Conservation (phyloP, 1,284 basidiomycete species). For the Leccinum holopus region DNA sequence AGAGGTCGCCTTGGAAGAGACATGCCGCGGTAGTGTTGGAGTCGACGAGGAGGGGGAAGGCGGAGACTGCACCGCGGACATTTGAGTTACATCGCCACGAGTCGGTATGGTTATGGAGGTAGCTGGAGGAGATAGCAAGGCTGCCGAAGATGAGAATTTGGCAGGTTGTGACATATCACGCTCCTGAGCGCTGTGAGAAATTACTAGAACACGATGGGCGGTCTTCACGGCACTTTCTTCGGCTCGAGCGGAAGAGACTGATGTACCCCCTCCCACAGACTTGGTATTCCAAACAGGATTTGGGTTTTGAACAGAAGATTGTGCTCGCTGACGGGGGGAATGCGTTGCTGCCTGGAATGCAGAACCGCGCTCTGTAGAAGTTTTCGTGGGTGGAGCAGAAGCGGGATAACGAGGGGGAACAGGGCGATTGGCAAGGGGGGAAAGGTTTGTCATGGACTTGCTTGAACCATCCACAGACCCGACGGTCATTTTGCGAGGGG, state of each 20-base stretch:
- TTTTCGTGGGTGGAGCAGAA: conserved; percentile 36
- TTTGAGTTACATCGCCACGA: conserved; percentile 5
- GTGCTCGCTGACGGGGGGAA: conserved; percentile 28
- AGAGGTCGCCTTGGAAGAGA: conserved; percentile 19
- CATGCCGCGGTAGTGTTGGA: conserved; percentile 9
- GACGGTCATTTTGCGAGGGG: conserved; percentile 31
- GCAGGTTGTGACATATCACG: conserved; percentile 5
- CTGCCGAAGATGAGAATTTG: conserved; percentile 7
- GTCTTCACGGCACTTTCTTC: conserved; percentile 3
- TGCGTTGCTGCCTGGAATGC: conserved; percentile 20
- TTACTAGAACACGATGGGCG: conserved; percentile 2
- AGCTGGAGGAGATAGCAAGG: conserved; percentile 6
- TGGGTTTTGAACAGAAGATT: conserved; percentile 34
- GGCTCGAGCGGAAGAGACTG: conserved; percentile 9
- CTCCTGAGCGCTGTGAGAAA: conserved; percentile 12
- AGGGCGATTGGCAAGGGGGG: conserved; percentile 53
- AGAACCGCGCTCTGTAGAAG: conserved; percentile 39
- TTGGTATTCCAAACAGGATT: conserved; percentile 26
- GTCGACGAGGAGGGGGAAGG: background rate
- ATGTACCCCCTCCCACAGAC: conserved; percentile 14
- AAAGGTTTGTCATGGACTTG: conserved; percentile 43
- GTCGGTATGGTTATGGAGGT: conserved; percentile 10
- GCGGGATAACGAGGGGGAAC: conserved; percentile 50
- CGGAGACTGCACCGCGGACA: background rate
- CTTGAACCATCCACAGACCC: conserved; percentile 26